These are phyloP conservation scores for Physcomitrellopsis africana DNA, from an alignment of 225 moss, liverwort and hornwort species.

Conservation along the genomic window DNA sequence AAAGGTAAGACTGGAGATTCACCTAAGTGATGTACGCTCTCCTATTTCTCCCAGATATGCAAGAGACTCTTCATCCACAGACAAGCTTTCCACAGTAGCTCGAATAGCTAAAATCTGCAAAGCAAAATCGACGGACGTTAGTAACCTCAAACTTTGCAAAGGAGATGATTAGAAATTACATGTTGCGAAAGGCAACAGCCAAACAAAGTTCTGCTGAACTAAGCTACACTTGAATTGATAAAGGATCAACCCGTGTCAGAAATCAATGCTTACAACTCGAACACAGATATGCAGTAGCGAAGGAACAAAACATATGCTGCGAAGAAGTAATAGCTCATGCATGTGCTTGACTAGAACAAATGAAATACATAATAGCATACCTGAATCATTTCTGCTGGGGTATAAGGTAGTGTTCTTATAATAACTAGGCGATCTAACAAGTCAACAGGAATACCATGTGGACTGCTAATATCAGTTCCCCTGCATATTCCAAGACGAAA, in stretches of 20 bases:
- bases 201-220: no score
- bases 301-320: slow-evolving; percentile 23
- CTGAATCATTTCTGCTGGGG: slow-evolving; percentile 78
- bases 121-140: slow-evolving; percentile 5
- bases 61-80: slow-evolving; percentile 87
- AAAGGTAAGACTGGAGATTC: slow-evolving; percentile 6
- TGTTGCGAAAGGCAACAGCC: no score
- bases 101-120: slow-evolving; percentile 90
- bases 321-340: slow-evolving; percentile 10
- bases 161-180: no score
- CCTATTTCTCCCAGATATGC: slow-evolving; percentile 89
- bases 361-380: slow-evolving; percentile 29
- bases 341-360: slow-evolving; percentile 18
- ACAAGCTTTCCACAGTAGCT: slow-evolving; percentile 90
- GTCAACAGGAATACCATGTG: slow-evolving; percentile 95
- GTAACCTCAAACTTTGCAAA: neutral
- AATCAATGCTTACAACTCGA: no score
- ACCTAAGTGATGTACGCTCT: slow-evolving; percentile 93
- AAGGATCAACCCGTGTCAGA: no score
- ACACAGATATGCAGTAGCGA: no score
- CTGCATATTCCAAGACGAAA: slow-evolving; percentile 44
- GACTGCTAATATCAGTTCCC: slow-evolving; percentile 96
- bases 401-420: slow-evolving; percentile 92
- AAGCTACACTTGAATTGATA: no score
- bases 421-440: slow-evolving; percentile 95